These are phyloP conservation scores for Xylaria acuta DNA, from an alignment of 495 filamentous ascomycete genomes.

Conservation along the genomic window DNA sequence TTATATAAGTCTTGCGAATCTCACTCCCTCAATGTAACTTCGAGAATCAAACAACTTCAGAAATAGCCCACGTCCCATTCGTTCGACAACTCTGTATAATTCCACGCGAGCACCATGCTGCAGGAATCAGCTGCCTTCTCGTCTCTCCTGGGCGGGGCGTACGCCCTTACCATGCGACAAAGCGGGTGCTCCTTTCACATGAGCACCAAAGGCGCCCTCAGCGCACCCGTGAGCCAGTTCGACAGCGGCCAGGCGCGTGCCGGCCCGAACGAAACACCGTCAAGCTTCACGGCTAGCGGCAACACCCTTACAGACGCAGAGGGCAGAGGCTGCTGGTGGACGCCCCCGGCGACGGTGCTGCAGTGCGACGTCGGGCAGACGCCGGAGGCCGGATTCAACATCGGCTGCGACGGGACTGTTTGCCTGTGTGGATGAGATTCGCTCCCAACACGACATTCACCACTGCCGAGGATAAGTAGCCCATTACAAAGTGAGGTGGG, in stretches of 20 bases:
- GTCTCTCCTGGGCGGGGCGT: conserved; percentile 28
- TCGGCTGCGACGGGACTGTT: conserved; percentile 57
- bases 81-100: background rate
- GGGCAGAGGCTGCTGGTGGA: conserved; percentile 42
- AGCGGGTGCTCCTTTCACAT: conserved; percentile 35
- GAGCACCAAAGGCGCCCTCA: conserved; percentile 30
- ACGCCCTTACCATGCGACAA: conserved; percentile 35
- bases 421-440: too few species aligned
- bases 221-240: conserved; percentile 36
- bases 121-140: conserved; percentile 29
- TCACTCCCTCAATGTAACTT: background rate
- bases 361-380: conserved; percentile 66
- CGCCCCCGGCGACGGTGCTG: conserved; percentile 62
- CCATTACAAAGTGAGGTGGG: too few species aligned
- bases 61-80: background rate
- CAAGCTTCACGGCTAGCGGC: conserved; percentile 34
- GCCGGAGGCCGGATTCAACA: conserved; percentile 54
- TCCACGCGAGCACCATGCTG: conserved; percentile 23
- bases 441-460: too few species aligned
- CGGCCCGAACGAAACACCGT: conserved; percentile 24
- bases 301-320: conserved; percentile 33
- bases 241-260: conserved; percentile 30
- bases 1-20: background rate
- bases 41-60: background rate
- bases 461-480: too few species aligned